phyloP scores from a whole-genome alignment of 139 green algal species.

The Choricystis sp. region DNA sequence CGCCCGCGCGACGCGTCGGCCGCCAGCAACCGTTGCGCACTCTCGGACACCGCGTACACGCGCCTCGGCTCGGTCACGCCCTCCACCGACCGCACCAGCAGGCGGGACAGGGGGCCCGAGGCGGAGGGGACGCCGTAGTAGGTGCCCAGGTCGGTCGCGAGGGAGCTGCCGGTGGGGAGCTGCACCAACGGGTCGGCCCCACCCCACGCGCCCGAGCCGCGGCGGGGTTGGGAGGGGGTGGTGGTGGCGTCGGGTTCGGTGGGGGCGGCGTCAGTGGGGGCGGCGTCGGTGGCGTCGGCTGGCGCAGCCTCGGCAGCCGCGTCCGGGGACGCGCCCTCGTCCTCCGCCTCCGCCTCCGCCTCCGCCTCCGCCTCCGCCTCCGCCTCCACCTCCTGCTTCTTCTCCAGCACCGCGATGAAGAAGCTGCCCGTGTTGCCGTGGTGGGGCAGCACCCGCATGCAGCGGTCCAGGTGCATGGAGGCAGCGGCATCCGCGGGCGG shows the following conservation, averaged over 20 bases:
- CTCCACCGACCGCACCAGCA: constrained; percentile 15
- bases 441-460: constrained; percentile 93
- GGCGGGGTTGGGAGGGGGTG: not conserved
- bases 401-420: constrained; percentile 89
- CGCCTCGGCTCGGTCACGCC: constrained; percentile 14
- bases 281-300: too few species aligned
- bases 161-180: not conserved
- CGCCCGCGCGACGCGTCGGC: constrained; percentile 36
- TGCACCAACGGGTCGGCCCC: not conserved
- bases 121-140: not conserved
- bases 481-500: not conserved
- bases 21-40: constrained; percentile 40
- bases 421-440: constrained; percentile 93
- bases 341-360: not conserved
- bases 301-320: constrained; percentile 10
- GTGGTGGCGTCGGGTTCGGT: not conserved
- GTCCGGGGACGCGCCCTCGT: constrained; percentile 13
- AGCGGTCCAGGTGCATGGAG: constrained; percentile 66
- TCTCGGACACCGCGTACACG: constrained; percentile 5
- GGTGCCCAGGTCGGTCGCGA: too few species aligned
- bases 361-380: constrained; percentile 8
- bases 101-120: constrained; percentile 2
- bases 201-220: not conserved
- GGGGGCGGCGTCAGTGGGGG: constrained; percentile 1
- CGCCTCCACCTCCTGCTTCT: constrained; percentile 25